These are phyloP conservation scores for Arthroderma sp. DNA, from an alignment of 2,329 filamentous ascomycete genomes.

Conservation along the genomic window DNA sequence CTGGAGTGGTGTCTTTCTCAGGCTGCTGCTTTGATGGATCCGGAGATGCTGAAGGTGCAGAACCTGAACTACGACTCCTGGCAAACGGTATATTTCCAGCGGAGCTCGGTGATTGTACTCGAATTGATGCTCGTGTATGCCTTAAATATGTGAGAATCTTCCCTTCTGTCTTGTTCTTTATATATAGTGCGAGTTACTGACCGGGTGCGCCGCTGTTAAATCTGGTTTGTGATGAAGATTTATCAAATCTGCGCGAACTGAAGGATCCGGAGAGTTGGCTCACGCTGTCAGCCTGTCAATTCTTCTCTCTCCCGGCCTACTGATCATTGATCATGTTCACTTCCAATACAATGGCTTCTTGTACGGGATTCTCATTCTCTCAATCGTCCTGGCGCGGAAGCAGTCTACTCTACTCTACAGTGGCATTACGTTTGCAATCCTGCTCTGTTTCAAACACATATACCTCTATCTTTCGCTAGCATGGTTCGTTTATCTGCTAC, in stretches of 20 bases:
- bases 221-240: conserved; percentile 42
- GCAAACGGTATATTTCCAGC: conserved; percentile 89
- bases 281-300: conserved; percentile 83
- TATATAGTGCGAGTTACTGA: background rate
- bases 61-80: conserved; percentile 81
- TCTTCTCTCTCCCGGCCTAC: conserved; percentile 76
- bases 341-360: conserved; percentile 99
- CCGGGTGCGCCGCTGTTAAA: background rate
- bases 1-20: conserved; percentile 92
- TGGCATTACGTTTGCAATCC: conserved; percentile 67
- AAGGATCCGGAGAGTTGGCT: conserved; percentile 56
- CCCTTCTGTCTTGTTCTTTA: background rate
- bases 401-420: conserved; percentile 63
- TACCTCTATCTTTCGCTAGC: conserved; percentile 93
- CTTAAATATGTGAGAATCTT: conserved; percentile 52
- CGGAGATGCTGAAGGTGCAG: conserved; percentile 66
- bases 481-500: conserved; percentile 87
- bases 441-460: conserved; percentile 95
- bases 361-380: conserved; percentile 80
- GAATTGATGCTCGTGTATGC: conserved; percentile 78
- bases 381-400: conserved; percentile 68
- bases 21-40: conserved; percentile 62
- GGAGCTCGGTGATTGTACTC: conserved; percentile 71
- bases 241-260: conserved; percentile 55
- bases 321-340: conserved; percentile 97